Percentiles rank a stretch among this genome's conserved stretches.
These are phyloP conservation scores for Leucocoprinus birnbaumii DNA, from an alignment of 768 basidiomycete species.

Conservation along the genomic window DNA sequence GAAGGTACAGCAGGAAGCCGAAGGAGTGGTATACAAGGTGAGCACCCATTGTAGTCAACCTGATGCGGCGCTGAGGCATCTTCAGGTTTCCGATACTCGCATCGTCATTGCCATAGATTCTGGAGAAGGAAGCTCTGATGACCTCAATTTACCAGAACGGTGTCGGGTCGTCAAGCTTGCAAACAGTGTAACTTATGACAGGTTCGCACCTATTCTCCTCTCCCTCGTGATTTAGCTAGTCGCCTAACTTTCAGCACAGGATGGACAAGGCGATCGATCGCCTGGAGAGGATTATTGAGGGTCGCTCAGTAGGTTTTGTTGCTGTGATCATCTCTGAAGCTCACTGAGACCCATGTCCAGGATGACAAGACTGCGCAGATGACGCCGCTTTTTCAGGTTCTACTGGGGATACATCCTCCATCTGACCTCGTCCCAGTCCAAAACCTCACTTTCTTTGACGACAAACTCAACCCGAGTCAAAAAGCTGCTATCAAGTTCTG, in stretches of 20 bases:
- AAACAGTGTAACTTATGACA: slow-evolving; percentile 89
- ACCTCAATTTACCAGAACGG: slow-evolving; percentile 80
- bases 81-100: slow-evolving; percentile 73
- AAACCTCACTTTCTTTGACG: slow-evolving; percentile 67
- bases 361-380: slow-evolving; percentile 40
- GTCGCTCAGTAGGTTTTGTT: slow-evolving; percentile 16
- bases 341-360: slow-evolving; percentile 19
- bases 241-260: slow-evolving; percentile 31
- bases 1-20: slow-evolving; percentile 40
- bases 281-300: slow-evolving; percentile 39
- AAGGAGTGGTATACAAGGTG: slow-evolving; percentile 90
- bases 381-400: slow-evolving; percentile 57
- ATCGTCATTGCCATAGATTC: slow-evolving; percentile 79
- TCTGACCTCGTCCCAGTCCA: slow-evolving; percentile 34
- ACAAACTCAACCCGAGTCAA: slow-evolving; percentile 79
- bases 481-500: slow-evolving; percentile 80
- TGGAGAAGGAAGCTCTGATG: slow-evolving; percentile 54
- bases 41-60: slow-evolving; percentile 6
- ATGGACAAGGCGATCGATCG: slow-evolving; percentile 84
- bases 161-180: slow-evolving; percentile 87
- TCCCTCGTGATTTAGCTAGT: neutral
- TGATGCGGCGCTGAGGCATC: neutral
- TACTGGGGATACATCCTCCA: slow-evolving; percentile 62
- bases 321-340: neutral
- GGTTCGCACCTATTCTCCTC: slow-evolving; percentile 36